Percentiles rank a stretch among this genome's conserved stretches.
Conservation (phyloP, 2,329 filamentous ascomycete species). For the Fusarium aywerte region DNA sequence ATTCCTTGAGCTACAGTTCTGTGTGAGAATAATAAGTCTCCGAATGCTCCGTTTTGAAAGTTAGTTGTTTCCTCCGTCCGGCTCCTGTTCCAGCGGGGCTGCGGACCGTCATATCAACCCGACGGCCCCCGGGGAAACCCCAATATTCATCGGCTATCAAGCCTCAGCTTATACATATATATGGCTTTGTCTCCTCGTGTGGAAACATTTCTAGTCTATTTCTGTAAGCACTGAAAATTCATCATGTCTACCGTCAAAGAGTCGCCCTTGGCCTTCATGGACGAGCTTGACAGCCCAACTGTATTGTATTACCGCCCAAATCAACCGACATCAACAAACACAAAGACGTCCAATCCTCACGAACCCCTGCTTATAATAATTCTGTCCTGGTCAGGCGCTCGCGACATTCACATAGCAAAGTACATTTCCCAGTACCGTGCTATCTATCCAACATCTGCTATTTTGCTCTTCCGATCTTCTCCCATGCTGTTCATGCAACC, state of each 20-base stretch:
- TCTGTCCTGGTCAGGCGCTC: slow-evolving; percentile 63
- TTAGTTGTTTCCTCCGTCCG: slow-evolving; percentile 19
- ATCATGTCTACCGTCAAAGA: slow-evolving; percentile 46
- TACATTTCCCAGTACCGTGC: slow-evolving; percentile 59
- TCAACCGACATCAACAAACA: neutral
- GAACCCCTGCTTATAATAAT: slow-evolving; percentile 61
- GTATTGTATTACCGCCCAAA: slow-evolving; percentile 50
- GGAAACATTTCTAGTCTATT: neutral
- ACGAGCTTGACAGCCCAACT: slow-evolving; percentile 49
- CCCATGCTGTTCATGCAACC: slow-evolving; percentile 52
- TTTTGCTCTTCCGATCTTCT: slow-evolving; percentile 60
- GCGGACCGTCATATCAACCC: slow-evolving; percentile 28
- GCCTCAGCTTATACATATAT: neutral
- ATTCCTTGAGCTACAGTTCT: too few species aligned
- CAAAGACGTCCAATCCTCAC: neutral
- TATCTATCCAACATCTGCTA: slow-evolving; percentile 57
- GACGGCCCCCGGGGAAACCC: slow-evolving; percentile 12
- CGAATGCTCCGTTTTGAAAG: neutral
- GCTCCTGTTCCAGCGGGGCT: slow-evolving; percentile 29
- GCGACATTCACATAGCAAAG: slow-evolving; percentile 62
- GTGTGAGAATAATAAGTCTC: slow-evolving; percentile 9
- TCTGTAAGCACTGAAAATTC: neutral
- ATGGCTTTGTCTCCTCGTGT: neutral
- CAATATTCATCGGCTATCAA: neutral
- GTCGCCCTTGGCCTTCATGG: slow-evolving; percentile 51